Evolutionary conservation across 2,329 filamentous ascomycete species (phyloP).

Genomic region (Colletotrichum siamense): DNA sequence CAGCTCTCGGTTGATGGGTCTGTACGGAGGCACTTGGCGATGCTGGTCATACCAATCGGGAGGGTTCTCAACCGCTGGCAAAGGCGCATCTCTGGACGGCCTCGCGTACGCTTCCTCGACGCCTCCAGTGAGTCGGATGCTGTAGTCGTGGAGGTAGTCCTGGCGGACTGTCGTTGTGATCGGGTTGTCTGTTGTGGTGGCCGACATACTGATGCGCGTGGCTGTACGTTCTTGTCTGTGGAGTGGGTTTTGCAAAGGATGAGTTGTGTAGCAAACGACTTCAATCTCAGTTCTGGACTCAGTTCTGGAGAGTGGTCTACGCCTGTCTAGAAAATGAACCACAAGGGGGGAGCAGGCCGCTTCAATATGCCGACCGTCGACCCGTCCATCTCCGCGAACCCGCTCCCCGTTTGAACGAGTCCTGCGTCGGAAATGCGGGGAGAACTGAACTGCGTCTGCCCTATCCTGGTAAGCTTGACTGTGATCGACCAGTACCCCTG

Average conservation of each 20-base stretch:
- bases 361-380: slow-evolving; percentile 16
- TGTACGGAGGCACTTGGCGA: slow-evolving; percentile 27
- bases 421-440: slow-evolving; percentile 3
- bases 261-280: not conserved
- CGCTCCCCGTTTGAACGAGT: not conserved
- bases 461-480: not conserved
- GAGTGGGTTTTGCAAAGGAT: not conserved
- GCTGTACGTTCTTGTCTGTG: not conserved
- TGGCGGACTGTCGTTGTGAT: not conserved
- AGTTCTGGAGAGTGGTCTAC: not conserved
- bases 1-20: slow-evolving; percentile 24
- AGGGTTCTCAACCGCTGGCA: slow-evolving; percentile 14
- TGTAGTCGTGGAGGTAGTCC: slow-evolving; percentile 18
- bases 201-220: not conserved
- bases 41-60: slow-evolving; percentile 25
- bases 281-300: not conserved
- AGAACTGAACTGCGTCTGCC: not conserved
- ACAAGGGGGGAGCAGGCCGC: not conserved
- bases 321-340: not conserved
- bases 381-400: not conserved
- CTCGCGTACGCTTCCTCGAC: slow-evolving; percentile 14
- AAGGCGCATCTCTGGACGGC: slow-evolving; percentile 1
- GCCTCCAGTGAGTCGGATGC: slow-evolving; percentile 14
- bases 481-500: not conserved
- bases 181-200: slow-evolving; percentile 9